Evolutionary conservation across 768 basidiomycete genomes (phyloP).

Genomic region (Phaeotremella fagi): DNA sequence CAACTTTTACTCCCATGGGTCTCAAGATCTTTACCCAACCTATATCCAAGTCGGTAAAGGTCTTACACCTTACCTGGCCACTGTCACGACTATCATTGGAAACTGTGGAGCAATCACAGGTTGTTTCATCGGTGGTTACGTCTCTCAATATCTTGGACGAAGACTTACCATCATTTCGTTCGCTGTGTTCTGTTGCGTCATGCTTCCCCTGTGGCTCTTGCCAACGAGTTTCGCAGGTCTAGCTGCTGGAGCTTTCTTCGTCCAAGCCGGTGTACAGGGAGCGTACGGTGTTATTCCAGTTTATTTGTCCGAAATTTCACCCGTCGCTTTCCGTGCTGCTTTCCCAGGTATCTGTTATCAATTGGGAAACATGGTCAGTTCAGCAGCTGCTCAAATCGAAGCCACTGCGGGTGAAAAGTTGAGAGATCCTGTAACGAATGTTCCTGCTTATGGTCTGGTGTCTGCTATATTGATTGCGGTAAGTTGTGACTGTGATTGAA

Average conservation of each 20-base stretch:
- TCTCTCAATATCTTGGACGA: conserved; percentile 71
- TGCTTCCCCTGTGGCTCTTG: conserved; percentile 65
- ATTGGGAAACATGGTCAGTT: conserved; percentile 63
- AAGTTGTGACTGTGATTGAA: conserved; percentile 57
- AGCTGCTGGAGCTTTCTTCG: conserved; percentile 58
- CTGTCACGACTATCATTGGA: conserved; percentile 74
- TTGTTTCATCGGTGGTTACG: conserved; percentile 63
- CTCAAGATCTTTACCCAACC: conserved; percentile 30
- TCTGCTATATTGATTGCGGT: conserved; percentile 80
- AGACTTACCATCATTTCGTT: conserved; percentile 56
- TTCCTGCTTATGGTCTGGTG: conserved; percentile 46
- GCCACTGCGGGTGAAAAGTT: conserved; percentile 61
- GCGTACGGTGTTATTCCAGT: conserved; percentile 62
- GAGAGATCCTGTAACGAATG: conserved; percentile 26
- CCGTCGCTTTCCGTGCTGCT: conserved; percentile 77
- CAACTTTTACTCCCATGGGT: conserved; percentile 63
- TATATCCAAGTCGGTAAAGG: conserved; percentile 54
- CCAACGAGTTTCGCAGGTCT: conserved; percentile 63
- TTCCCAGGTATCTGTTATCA: conserved; percentile 80
- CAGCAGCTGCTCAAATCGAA: conserved; percentile 72
- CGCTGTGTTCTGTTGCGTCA: conserved; percentile 16
- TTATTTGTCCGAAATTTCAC: conserved; percentile 73
- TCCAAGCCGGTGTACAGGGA: conserved; percentile 82
- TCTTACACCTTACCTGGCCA: conserved; percentile 57
- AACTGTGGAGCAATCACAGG: conserved; percentile 49